Base-by-base conservation (phyloP, 2,329 filamentous ascomycete species). In the Byssothecium circinans region DNA sequence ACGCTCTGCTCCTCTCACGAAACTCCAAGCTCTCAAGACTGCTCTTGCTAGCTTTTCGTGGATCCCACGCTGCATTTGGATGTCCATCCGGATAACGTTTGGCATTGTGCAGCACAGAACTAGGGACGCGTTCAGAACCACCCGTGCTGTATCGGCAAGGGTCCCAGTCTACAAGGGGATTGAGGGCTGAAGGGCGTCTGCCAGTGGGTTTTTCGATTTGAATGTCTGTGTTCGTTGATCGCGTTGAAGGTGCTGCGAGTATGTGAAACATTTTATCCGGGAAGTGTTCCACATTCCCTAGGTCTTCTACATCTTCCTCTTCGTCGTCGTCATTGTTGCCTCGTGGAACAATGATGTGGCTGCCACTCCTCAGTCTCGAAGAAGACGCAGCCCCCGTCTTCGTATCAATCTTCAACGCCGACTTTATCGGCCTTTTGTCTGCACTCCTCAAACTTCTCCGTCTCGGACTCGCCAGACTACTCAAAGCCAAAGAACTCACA, bases 41-140 rank as follows among this genome's bases (percentile, higher is more conserved):
- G 27, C 39, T 43, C 17, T 41, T 38, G 17, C 50, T 51, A 8
- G 12, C 20, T 23, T 39, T 53, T 12, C 45, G 19, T n/a, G 45
- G 46, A 40, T 55, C 27, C 34, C 33, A 55, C 6, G 35, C 7
- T 6, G 49, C 49, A 20, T 52, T 27, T 3, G 53, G 53, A 47
- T 51, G 42, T 20, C 40, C 39, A 2, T 14, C 14, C 14, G 23
- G 27, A 19, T 44, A 40, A 8, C 25, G 27, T 8, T 10, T 8
- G 5, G 48, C 10, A 4, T 29, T 29, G 7, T 40, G 49, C 8
- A 52, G 27, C 22, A 36, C 39, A 8, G 52, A 45, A 44, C 52
- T 50, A 7, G 39, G 45, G 11, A 44, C 34, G 27, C 44, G 52
- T 11, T 46, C 46, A 6, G 33, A 41, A 6, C 37, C 33, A 36